A percentile compares a stretch with the other conserved stretches of the same genome.
phyloP scores from a whole-genome alignment of 2,329 filamentous ascomycete species.

The Zasmidium angulare region DNA sequence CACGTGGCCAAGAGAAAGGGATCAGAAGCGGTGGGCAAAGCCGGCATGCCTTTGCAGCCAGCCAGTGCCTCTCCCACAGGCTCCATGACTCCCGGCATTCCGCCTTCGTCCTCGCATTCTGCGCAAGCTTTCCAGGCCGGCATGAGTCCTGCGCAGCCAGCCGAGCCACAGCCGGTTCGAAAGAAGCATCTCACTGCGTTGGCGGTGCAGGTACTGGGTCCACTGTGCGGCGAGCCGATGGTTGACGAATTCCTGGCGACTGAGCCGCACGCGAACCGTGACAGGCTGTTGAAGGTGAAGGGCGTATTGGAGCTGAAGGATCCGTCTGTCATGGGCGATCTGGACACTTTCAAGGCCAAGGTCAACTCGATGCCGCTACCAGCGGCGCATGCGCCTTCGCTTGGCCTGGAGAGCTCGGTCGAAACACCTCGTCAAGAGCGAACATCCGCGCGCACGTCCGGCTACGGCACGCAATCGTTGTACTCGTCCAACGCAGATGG shows the following conservation, averaged over 20 bases:
- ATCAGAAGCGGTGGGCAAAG: slow-evolving; percentile 30
- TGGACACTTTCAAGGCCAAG: slow-evolving; percentile 25
- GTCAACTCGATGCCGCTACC: slow-evolving; percentile 25
- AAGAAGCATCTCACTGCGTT: slow-evolving; percentile 31
- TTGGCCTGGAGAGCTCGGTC: too few species aligned
- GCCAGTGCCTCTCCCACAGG: slow-evolving; percentile 29
- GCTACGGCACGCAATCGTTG: slow-evolving; percentile 30
- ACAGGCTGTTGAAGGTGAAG: slow-evolving; percentile 26
- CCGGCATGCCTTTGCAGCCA: slow-evolving; percentile 30
- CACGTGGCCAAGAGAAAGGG: slow-evolving; percentile 69
- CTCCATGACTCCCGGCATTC: slow-evolving; percentile 21
- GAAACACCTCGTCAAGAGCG: slow-evolving; percentile 20
- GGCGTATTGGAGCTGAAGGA: slow-evolving; percentile 24
- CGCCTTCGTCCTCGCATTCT: slow-evolving; percentile 19
- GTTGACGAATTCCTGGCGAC: slow-evolving; percentile 29
- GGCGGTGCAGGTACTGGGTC: slow-evolving; percentile 28
- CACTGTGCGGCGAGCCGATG: slow-evolving; percentile 24
- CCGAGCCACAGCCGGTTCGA: slow-evolving; percentile 7
- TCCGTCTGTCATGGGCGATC: slow-evolving; percentile 15
- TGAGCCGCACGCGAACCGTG: slow-evolving; percentile 29
- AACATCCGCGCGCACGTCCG: slow-evolving; percentile 17
- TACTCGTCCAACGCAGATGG: slow-evolving; percentile 24
- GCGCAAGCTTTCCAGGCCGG: slow-evolving; percentile 17
- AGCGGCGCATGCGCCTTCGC: slow-evolving; percentile 20
- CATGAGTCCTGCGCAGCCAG: slow-evolving; percentile 14